Base-by-base conservation (phyloP, 164 flowering plant genomes). In the Tetrastigma voinierianum region DNA sequence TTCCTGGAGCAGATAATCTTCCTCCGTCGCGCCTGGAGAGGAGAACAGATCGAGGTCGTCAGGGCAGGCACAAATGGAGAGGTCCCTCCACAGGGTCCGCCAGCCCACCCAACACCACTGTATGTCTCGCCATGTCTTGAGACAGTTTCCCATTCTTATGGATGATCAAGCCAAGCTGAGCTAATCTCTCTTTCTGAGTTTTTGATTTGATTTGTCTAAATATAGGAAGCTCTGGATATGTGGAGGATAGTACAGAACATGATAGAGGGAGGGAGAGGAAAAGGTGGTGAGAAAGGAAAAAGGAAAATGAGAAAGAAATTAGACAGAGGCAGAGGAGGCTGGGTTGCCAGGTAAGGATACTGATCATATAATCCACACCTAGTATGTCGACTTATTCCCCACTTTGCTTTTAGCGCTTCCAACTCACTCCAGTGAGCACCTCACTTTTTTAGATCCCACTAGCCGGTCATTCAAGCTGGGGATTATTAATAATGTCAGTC, bases 71-170 rank as follows among this genome's bases (percentile, higher is more conserved):
- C 58, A 69, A n/a, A n/a, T n/a, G n/a, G 61, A n/a, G 73, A 68
- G 0, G 71, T 77, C 83, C 83, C n/a, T n/a, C n/a, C n/a, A n/a
- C n/a, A n/a, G n/a, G 77, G 13, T 84, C 82, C 86, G 14, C 84
- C 84, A 25, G 70, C 86, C 82, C 82, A 80, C 40, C n/a, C n/a
- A n/a, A n/a, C n/a, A n/a, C n/a, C n/a, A n/a, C n/a, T n/a, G n/a
- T n/a, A n/a, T 73, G 62, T 56, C 49, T 64, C 1, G 69, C 69
- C 74, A 32, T 71, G 82, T 48, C 69, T n/a, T 59, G 5, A 82
- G 19, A 66, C 89, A 85, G 54, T 85, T 85, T 8, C 89, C 89
- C 89, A 85, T 85, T 52, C 15, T n/a, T 13, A 32, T n/a, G n/a
- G n/a, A n/a, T n/a, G n/a, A n/a, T n/a, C n/a, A n/a, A n/a, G n/a